Evolutionary conservation across 345 rosid species (phyloP).

Genomic region (Euclidium syriacum): DNA sequence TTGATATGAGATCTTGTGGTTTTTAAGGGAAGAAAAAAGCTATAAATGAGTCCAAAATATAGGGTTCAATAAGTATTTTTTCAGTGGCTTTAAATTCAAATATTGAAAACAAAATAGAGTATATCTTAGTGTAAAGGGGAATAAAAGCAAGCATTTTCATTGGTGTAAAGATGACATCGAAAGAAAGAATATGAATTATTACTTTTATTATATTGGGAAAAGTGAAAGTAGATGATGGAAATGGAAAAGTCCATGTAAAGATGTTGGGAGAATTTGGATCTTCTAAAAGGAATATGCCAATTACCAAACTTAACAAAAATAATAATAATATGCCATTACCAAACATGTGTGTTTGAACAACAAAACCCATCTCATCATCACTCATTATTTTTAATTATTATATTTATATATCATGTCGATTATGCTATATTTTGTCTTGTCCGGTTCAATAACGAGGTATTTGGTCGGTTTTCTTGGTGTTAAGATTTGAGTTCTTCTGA

Average conservation of each 20-base stretch:
- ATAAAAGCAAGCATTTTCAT: slow-evolving; percentile 20
- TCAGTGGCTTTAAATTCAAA: not conserved
- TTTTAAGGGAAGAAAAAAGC: no score
- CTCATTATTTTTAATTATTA: not conserved
- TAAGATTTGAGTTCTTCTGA: not conserved
- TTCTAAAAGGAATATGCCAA: slow-evolving; percentile 35
- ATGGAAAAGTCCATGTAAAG: slow-evolving; percentile 25
- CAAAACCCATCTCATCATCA: slow-evolving; percentile 17
- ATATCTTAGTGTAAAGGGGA: slow-evolving; percentile 18
- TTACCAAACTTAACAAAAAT: slow-evolving; percentile 25
- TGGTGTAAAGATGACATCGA: slow-evolving; percentile 33
- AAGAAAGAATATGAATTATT: slow-evolving; percentile 15
- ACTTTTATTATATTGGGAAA: not conserved
- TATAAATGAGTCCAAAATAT: not conserved
- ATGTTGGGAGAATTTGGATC: slow-evolving; percentile 35
- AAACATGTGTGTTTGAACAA: slow-evolving; percentile 21
- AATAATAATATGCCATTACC: not conserved
- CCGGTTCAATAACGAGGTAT: slow-evolving; percentile 1
- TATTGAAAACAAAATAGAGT: not conserved
- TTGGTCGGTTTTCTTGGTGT: slow-evolving; percentile 7
- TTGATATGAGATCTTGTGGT: no score
- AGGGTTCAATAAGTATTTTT: not conserved
- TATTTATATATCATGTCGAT: not conserved
- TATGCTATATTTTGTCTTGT: slow-evolving; percentile 16
- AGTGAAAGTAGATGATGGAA: slow-evolving; percentile 29